phyloP scores from a whole-genome alignment of 495 filamentous ascomycete species.

The Beverwykella pulmonaria region DNA sequence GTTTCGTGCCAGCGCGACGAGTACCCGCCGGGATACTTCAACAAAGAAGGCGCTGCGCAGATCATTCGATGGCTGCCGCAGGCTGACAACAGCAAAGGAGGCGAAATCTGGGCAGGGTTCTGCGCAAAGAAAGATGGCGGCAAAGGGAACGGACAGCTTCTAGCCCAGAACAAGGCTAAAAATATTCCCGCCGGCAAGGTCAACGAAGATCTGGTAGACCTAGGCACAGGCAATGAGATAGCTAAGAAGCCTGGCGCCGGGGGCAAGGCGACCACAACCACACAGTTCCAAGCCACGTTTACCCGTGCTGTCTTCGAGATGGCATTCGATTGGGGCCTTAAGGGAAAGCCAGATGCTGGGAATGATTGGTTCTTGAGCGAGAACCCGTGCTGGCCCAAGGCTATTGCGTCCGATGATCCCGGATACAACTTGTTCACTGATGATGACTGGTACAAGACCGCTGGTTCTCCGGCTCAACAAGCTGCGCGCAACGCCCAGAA shows the following conservation, averaged over 20 bases:
- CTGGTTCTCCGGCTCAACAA: not conserved
- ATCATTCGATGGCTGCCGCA: not conserved
- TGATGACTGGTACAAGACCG: not conserved
- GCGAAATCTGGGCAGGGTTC: not conserved
- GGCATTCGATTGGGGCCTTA: not conserved
- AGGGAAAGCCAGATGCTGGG: not conserved
- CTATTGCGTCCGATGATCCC: not conserved
- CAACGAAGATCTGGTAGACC: not conserved
- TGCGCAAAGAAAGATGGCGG: not conserved
- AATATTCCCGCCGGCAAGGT: not conserved
- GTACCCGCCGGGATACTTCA: not conserved
- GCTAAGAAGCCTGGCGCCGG: not conserved
- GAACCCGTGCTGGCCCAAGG: slow-evolving; percentile 11
- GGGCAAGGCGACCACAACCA: not conserved
- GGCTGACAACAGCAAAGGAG: not conserved
- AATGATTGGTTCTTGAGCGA: slow-evolving; percentile 9
- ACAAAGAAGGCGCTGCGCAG: not conserved
- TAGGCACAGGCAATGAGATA: not conserved
- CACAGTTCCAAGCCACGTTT: not conserved
- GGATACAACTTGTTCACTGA: not conserved
- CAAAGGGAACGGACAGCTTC: not conserved
- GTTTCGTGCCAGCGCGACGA: not conserved
- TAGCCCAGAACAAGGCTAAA: not conserved
- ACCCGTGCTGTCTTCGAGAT: slow-evolving; percentile 5
- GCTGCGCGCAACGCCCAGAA: not conserved